phyloP scores from a whole-genome alignment of 495 filamentous ascomycete species.

The Hypoxylon fuscum region DNA sequence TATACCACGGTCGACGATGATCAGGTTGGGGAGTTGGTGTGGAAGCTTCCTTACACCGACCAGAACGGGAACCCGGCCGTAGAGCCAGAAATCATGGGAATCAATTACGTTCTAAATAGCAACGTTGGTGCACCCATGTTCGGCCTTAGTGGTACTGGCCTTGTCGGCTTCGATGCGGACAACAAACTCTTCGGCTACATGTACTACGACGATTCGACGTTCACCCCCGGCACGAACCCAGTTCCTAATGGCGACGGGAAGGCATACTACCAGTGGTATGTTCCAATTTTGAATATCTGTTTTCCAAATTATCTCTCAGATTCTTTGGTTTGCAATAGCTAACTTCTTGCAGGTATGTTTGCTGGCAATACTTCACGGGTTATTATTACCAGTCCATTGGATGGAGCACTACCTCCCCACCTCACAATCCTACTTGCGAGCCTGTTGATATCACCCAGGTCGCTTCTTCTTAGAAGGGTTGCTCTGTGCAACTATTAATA shows the following conservation, averaged over 20 bases:
- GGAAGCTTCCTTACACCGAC: slow-evolving; percentile 46
- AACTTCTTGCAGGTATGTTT: too few relatives aligned
- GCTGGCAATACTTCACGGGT: slow-evolving; percentile 57
- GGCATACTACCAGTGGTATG: slow-evolving; percentile 58
- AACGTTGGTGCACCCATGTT: slow-evolving; percentile 64
- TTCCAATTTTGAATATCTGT: too few relatives aligned
- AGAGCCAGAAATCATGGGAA: slow-evolving; percentile 49
- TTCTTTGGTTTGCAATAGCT: too few relatives aligned
- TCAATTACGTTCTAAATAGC: slow-evolving; percentile 53
- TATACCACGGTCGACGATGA: slow-evolving; percentile 38
- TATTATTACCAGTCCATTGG: slow-evolving; percentile 62
- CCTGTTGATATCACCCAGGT: slow-evolving; percentile 53
- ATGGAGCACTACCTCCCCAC: slow-evolving; percentile 56
- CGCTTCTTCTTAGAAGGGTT: slow-evolving; percentile 1
- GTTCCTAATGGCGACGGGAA: slow-evolving; percentile 16
- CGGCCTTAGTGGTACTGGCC: slow-evolving; percentile 20
- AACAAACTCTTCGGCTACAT: slow-evolving; percentile 53
- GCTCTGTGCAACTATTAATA: background rate
- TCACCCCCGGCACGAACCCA: slow-evolving; percentile 24
- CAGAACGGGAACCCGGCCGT: slow-evolving; percentile 40
- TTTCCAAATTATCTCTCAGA: too few relatives aligned
- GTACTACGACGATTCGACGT: slow-evolving; percentile 56
- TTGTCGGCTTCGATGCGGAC: slow-evolving; percentile 57
- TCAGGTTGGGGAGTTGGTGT: slow-evolving; percentile 51
- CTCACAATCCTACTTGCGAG: slow-evolving; percentile 66